Evolutionary conservation across 108 stramenopile species (phyloP), one percentile per base, ranked within the genome.

Genomic region (Conticribra weissflogii): DNA sequence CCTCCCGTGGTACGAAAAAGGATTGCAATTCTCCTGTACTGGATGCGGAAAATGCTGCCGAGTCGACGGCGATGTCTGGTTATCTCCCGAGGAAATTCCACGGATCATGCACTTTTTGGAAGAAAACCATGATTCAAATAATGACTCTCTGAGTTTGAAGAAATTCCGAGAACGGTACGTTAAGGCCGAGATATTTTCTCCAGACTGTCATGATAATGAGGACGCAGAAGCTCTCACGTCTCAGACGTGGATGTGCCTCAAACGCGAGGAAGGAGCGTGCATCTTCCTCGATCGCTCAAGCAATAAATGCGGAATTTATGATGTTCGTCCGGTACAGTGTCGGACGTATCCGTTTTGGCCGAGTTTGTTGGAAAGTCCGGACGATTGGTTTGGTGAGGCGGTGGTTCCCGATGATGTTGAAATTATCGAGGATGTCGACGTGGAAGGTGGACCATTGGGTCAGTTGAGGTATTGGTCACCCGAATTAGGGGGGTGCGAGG

Each of bases 331-430:
- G 2, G 36, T 78, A 15, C 86, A 87, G 46, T 87, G 86, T 54
- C 49, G 22, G 7, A 87, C 86, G 25, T 87, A 87, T 80, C 86
- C 86, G 5, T 87, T 87, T 59, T 87, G 86, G 86, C 76, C 83
- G 33, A 81, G 68, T 41, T 50, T 87, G 23, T 27, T 87, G 59
- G 66, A 25, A 36, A 67, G 65, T 28, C 23, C 52, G 53, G 55
- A 62, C 1, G 70, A 59, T 41, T 87, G 86, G 86, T 52, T 77
- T 46, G 76, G 65, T 2, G 86, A 87, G 58, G 58, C 78, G 25
- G 70, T 83, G 22, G 3, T 66, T 41, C 64, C 78, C 19, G 86
- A 85, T 41, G 53, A 79, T 22, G 54, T 49, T 48, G 56, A 17
- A 14, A 53, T 79, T 36, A 31, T 22, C 22, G 67, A 76, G 27